Evolutionary conservation across 116 monocot species (phyloP).

Genomic region (Iris pallida): DNA sequence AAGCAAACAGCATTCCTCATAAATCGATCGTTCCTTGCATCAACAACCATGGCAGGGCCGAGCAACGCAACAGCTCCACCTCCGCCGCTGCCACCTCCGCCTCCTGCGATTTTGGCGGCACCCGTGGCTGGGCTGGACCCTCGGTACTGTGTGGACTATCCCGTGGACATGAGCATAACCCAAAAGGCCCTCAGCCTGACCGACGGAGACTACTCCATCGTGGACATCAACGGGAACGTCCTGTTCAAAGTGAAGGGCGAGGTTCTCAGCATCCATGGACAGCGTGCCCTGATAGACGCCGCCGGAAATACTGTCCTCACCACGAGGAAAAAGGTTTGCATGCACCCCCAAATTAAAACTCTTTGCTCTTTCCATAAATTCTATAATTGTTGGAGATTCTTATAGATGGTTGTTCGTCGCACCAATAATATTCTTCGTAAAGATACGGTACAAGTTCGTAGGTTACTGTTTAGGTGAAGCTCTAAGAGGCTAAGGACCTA

Average conservation of each 20-base stretch:
- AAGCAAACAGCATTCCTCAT: too few species aligned
- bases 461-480: neutral
- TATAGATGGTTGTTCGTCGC: neutral
- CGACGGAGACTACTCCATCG: slow-evolving; percentile 29
- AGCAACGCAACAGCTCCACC: neutral
- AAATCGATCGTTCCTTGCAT: too few species aligned
- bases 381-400: neutral
- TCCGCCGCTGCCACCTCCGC: slow-evolving; percentile 1
- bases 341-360: neutral
- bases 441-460: neutral
- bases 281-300: slow-evolving; percentile 21
- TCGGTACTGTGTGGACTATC: slow-evolving; percentile 22
- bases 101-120: neutral
- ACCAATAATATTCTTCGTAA: neutral
- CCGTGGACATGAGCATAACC: slow-evolving; percentile 26
- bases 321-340: slow-evolving; percentile 29
- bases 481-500: neutral
- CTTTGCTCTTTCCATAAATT: too few species aligned
- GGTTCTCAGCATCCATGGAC: slow-evolving; percentile 18
- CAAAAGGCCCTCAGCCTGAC: slow-evolving; percentile 23
- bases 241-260: slow-evolving; percentile 25
- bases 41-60: neutral
- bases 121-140: slow-evolving; percentile 18
- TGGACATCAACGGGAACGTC: slow-evolving; percentile 27
- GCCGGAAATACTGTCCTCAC: slow-evolving; percentile 26